phyloP scores from a whole-genome alignment of 163 green algal species.

The Scenedesmus sp. region DNA sequence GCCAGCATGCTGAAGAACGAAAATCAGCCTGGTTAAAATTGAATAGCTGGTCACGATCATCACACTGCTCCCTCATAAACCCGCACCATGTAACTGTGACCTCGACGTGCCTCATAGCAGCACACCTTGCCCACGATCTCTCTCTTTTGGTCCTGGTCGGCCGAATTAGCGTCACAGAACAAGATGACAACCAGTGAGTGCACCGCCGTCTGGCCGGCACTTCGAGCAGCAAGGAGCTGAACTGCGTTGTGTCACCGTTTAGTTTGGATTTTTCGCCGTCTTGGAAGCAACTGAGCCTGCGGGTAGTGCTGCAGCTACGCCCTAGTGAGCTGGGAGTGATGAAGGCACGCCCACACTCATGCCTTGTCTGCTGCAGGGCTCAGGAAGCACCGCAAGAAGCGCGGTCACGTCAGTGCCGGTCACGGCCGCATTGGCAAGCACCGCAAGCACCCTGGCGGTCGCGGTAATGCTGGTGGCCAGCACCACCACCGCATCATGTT shows the following conservation, averaged over 20 bases:
- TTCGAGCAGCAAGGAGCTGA: not conserved
- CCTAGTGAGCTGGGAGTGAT: not conserved
- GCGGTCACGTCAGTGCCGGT: conserved; percentile 96
- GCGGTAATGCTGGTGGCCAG: conserved; percentile 99
- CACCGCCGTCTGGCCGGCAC: conserved; percentile 16
- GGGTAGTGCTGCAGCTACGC: not conserved
- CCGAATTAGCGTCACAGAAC: conserved; percentile 28
- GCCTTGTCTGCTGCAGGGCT: conserved; percentile 69
- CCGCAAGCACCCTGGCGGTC: conserved; percentile 97
- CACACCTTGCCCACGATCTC: conserved; percentile 1
- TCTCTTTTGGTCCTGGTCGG: conserved; percentile 36
- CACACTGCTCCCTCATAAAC: not conserved
- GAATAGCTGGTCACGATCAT: not conserved
- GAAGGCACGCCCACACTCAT: not conserved
- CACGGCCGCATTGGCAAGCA: conserved; percentile 99
- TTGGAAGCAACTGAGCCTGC: not conserved
- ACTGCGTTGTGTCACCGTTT: not conserved
- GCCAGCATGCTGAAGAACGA: too few relatives aligned
- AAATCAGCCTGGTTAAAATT: too few relatives aligned
- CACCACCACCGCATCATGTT: conserved; percentile 99
- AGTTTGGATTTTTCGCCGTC: not conserved
- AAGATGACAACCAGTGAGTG: conserved; percentile 69
- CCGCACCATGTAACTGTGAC: conserved; percentile 2
- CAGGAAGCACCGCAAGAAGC: conserved; percentile 99
- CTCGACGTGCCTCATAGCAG: not conserved